Conservation (phyloP, 2,329 filamentous ascomycete species). For the Exophiala lecanii-corni region DNA sequence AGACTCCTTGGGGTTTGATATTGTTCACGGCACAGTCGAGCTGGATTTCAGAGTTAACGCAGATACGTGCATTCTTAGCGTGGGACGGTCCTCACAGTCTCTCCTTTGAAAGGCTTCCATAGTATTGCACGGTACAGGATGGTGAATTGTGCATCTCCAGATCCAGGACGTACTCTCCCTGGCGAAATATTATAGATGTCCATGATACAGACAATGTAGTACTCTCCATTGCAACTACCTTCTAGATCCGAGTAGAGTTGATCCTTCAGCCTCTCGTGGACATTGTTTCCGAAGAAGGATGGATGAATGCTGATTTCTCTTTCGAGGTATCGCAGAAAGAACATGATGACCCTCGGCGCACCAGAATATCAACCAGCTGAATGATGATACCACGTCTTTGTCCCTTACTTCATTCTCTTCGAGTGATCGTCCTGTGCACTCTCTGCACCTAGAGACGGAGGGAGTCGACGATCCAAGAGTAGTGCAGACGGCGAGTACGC, state of each 20-base stretch:
- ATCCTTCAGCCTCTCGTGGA: constrained; percentile 83
- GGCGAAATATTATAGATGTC: constrained; percentile 93
- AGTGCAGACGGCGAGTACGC: no score
- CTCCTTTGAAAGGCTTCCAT: constrained; percentile 95
- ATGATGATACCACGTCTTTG: not conserved
- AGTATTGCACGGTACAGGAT: constrained; percentile 94
- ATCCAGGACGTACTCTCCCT: constrained; percentile 85
- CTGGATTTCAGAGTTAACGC: constrained; percentile 44
- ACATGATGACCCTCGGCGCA: constrained; percentile 57
- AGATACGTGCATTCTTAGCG: not conserved
- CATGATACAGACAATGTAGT: constrained; percentile 98
- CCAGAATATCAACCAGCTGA: not conserved
- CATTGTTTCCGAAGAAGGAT: constrained; percentile 92
- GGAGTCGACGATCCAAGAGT: no score
- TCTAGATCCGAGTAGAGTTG: constrained; percentile 91
- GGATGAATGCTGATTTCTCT: constrained; percentile 92
- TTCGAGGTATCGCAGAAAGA: constrained; percentile 96
- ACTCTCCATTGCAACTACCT: constrained; percentile 89
- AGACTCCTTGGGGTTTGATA: constrained; percentile 87
- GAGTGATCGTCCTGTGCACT: not conserved
- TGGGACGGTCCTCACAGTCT: constrained; percentile 61
- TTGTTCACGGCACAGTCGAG: constrained; percentile 91
- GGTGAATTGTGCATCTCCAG: constrained; percentile 87
- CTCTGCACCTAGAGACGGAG: no score
- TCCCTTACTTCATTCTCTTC: constrained; percentile 2